Conservation (phyloP, 2,329 filamentous ascomycete genomes). For the Plectosphaerella sp. region DNA sequence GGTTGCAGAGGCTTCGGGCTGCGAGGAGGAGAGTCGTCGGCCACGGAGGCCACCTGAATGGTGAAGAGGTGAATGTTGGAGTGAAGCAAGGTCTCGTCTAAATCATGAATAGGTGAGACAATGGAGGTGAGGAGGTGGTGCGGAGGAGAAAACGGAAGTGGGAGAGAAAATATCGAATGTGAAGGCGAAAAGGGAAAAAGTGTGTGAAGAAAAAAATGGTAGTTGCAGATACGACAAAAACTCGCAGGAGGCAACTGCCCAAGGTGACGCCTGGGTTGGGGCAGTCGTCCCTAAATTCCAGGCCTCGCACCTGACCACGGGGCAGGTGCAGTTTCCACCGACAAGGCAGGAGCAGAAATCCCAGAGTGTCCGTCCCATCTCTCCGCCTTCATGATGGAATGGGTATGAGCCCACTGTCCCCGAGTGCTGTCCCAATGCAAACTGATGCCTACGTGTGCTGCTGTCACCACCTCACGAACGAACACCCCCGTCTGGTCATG, state of each 20-base stretch:
- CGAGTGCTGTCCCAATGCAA: too few species aligned
- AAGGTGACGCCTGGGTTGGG: too few species aligned
- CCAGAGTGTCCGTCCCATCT: too few species aligned
- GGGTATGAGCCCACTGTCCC: too few species aligned
- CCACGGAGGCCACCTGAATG: not conserved
- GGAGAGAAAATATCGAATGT: not conserved
- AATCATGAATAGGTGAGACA: slow-evolving; percentile 1
- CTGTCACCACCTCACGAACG: too few species aligned
- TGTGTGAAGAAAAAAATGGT: not conserved
- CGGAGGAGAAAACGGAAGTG: not conserved
- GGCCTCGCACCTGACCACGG: too few species aligned
- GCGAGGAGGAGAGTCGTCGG: not conserved
- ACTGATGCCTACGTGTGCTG: too few species aligned
- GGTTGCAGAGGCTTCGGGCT: not conserved
- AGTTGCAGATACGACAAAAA: too few species aligned
- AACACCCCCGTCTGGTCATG: not conserved
- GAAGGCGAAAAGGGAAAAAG: not conserved
- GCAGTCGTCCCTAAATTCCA: too few species aligned
- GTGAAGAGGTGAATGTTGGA: not conserved
- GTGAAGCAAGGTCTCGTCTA: not conserved
- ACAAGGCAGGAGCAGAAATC: not conserved
- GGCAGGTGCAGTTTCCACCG: not conserved
- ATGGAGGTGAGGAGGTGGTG: not conserved
- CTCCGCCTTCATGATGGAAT: not conserved
- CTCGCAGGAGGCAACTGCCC: too few species aligned